Conservation (phyloP, 768 basidiomycete species). For the Guyanaporus albipodus region DNA sequence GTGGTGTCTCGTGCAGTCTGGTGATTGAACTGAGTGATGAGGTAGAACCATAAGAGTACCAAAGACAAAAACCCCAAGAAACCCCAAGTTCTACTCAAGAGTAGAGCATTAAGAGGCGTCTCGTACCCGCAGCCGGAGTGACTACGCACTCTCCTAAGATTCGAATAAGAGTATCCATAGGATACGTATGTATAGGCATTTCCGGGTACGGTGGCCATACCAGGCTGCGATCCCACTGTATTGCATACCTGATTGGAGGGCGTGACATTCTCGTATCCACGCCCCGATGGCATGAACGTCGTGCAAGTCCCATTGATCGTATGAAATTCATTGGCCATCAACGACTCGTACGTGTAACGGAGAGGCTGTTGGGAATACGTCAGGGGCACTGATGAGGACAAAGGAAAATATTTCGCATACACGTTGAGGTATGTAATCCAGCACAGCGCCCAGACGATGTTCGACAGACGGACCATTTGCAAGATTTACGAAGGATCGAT, state of each 20-base stretch:
- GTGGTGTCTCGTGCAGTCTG: conserved; percentile 25
- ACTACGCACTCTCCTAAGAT: conserved; percentile 42
- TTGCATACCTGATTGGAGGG: conserved; percentile 75
- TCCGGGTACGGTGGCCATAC: conserved; percentile 57
- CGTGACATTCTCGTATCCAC: conserved; percentile 58
- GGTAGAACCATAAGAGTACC: conserved; percentile 52
- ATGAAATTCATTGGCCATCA: conserved; percentile 81
- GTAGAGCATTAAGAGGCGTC: too few species aligned
- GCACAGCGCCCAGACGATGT: conserved; percentile 63
- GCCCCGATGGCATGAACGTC: conserved; percentile 55
- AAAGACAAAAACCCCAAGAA: conserved; percentile 59
- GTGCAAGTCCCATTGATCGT: conserved; percentile 60
- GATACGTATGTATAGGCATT: conserved; percentile 51
- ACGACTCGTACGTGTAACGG: conserved; percentile 60
- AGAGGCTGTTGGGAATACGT: conserved; percentile 39
- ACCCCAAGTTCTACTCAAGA: conserved; percentile 56
- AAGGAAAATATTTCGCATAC: conserved; percentile 17
- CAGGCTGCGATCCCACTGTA: conserved; percentile 59
- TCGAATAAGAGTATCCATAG: conserved; percentile 40
- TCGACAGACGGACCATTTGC: conserved; percentile 54
- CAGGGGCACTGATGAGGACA: conserved; percentile 30
- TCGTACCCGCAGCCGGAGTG: too few species aligned
- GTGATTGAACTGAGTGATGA: conserved; percentile 58
- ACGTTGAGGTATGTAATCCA: conserved; percentile 68
- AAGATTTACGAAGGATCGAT: too few species aligned